A percentile compares a stretch with the other conserved stretches of the same genome.
Evolutionary conservation across 306 rosid genomes (phyloP).

Genomic region (Sphenostylis stenocarpa): DNA sequence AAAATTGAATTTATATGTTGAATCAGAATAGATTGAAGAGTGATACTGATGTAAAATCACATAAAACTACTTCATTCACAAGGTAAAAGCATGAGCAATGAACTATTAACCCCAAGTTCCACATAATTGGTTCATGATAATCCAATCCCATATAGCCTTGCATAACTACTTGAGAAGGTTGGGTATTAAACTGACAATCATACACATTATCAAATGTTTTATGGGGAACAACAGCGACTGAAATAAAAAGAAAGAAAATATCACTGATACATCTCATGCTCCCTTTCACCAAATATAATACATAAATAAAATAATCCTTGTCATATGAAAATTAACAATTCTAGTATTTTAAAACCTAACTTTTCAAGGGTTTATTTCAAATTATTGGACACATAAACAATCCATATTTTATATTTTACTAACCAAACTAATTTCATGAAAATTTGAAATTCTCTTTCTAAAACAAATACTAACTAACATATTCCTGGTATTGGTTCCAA

Average conservation of each 20-base stretch:
- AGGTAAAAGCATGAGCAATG: background rate
- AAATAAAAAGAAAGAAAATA: background rate
- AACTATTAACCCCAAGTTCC: slow-evolving; percentile 4
- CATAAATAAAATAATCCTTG: background rate
- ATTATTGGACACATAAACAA: background rate
- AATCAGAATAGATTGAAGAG: background rate
- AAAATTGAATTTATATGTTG: slow-evolving; percentile 10
- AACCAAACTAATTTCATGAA: background rate
- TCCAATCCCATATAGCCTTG: background rate
- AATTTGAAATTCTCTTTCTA: background rate
- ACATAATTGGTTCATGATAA: background rate
- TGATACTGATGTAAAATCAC: background rate
- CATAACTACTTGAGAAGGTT: slow-evolving; percentile 19
- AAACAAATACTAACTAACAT: background rate
- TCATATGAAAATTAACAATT: background rate
- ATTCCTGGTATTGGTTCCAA: background rate
- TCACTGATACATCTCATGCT: background rate
- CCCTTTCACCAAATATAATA: background rate
- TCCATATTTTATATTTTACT: background rate
- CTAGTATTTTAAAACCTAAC: background rate
- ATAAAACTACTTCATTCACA: background rate
- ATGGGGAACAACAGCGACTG: background rate
- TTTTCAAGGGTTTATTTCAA: background rate
- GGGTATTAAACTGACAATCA: background rate
- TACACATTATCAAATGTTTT: background rate